Conservation (phyloP, 2,329 filamentous ascomycete genomes). For the Incumbomyces delicatus region DNA sequence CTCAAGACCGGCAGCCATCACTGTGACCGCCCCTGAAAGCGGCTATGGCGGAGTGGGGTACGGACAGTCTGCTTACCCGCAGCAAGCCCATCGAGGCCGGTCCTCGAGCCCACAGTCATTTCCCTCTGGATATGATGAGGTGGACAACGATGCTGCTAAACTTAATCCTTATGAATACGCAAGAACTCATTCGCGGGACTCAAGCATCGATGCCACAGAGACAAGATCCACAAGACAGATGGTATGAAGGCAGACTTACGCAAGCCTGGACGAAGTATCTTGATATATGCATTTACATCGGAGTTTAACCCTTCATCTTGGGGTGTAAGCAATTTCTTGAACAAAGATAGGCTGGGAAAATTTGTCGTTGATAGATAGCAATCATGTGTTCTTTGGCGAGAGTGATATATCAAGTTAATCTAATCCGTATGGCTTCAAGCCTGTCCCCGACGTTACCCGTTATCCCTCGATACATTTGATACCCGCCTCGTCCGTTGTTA, state of each 20-base stretch:
- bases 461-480: conserved; percentile 30
- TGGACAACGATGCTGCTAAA: not conserved
- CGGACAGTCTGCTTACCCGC: not conserved
- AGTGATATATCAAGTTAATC: too few relatives aligned
- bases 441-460: not conserved
- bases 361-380: too few relatives aligned
- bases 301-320: too few relatives aligned
- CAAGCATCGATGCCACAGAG: not conserved
- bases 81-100: not conserved
- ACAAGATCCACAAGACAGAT: not conserved
- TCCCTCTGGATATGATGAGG: not conserved
- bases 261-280: too few relatives aligned
- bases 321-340: too few relatives aligned
- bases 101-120: not conserved
- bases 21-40: not conserved
- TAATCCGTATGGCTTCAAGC: too few relatives aligned
- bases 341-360: too few relatives aligned
- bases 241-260: not conserved
- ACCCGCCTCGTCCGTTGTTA: conserved; percentile 26
- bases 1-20: not conserved
- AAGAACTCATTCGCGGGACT: not conserved
- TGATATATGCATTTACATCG: too few relatives aligned
- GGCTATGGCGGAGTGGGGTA: not conserved
- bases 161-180: not conserved
- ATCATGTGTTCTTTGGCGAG: too few relatives aligned